These are phyloP conservation scores for Irpex rosettiformis DNA, from an alignment of 1,284 basidiomycete genomes.

Conservation along the genomic window DNA sequence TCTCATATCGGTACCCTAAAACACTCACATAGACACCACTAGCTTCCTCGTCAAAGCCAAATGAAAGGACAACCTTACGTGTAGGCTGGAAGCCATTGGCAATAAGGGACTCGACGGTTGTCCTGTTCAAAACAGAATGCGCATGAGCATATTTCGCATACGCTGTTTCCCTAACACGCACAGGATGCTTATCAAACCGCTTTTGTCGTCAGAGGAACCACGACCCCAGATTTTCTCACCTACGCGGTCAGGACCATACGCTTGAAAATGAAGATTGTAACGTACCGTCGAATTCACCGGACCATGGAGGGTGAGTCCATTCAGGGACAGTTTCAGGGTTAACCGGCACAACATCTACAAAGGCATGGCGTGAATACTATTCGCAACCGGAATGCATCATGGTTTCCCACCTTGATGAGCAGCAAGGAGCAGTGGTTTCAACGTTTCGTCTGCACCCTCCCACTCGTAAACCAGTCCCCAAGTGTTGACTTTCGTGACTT, in stretches of 20 bases:
- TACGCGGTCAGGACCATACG: constrained; percentile 13
- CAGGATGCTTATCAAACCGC: constrained; percentile 55
- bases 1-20: background rate
- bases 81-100: constrained; percentile 47
- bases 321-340: constrained; percentile 46
- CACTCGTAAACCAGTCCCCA: constrained; percentile 66
- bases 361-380: background rate
- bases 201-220: constrained; percentile 62
- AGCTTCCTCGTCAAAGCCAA: constrained; percentile 73
- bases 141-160: background rate
- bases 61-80: constrained; percentile 55
- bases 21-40: constrained; percentile 44
- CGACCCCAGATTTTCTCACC: constrained; percentile 61
- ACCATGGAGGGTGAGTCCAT: constrained; percentile 44
- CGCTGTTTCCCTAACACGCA: constrained; percentile 19
- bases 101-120: constrained; percentile 52
- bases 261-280: background rate
- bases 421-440: constrained; percentile 65
- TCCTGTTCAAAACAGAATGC: constrained; percentile 27
- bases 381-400: background rate
- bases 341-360: constrained; percentile 53
- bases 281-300: constrained; percentile 33
- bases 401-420: constrained; percentile 55
- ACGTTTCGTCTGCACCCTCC: constrained; percentile 47
- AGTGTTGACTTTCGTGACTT: constrained; percentile 56